Evolutionary conservation across 306 rosid species (phyloP), one percentile per base, ranked within the genome.

Genomic region (Corylus avellana): DNA sequence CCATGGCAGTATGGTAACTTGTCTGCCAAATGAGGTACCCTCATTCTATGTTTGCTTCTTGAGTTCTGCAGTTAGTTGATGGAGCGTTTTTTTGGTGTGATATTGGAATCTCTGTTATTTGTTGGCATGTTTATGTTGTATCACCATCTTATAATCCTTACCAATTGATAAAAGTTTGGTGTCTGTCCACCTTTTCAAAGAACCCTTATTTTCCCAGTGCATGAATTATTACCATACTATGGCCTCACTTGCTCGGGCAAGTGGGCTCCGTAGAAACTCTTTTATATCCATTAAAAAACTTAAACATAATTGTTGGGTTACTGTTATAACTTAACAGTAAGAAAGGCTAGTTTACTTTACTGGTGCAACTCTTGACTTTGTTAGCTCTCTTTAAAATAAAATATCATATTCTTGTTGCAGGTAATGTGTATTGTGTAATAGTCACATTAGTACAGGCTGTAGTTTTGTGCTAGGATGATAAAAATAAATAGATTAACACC

Each of bases 1-100:
- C 97, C 98, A 25, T 92, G 97, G 98, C 97, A 92, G 83, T 92
- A 72, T 74, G 93, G 84, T 12, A 89, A 90, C 73, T 79, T 75
- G 77, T 85, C 95, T 14, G 39, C 84, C 8, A 91, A 88, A 75
- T 89, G 85, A 91, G 71, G 78, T 57, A 44, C 73, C 82, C 73
- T 64, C 78, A 49, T 18, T 64, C 59, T 72, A 20, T 72, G 69
- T 78, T 69, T 78, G 80, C 59, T 72, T 74, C 25, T 73, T 78
- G 71, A 73, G 72, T 57, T 76, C 79, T 77, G 69, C 83, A 66
- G 70, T 78, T 75, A 73, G 75, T 46, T 74, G 51, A 49, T 82
- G 79, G 75, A 58, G 81, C 78, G 2, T 55, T 73, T 80, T 66
- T 50, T 48, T 48, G 53, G 53, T 44, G 37, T 80, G 85, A 57